phyloP scores from a whole-genome alignment of 257 asterid genomes.

The Fraxinus excelsior region DNA sequence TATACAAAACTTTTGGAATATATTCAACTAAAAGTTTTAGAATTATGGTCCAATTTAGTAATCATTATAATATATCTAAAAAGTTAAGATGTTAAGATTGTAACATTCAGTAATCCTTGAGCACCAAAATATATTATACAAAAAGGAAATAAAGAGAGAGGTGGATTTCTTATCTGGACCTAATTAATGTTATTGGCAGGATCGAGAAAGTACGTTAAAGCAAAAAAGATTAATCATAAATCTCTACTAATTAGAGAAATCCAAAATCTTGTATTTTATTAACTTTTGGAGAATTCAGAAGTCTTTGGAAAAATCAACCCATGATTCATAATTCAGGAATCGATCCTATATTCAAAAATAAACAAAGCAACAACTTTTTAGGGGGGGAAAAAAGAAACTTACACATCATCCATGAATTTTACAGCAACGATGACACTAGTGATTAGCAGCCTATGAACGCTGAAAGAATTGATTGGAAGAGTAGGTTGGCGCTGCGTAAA shows the following conservation, averaged over 20 bases:
- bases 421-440: constrained; percentile 96
- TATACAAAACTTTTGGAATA: neutral
- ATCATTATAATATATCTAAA: too few species aligned
- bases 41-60: neutral
- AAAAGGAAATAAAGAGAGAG: constrained; percentile 18
- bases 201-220: constrained; percentile 13
- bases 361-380: neutral
- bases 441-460: constrained; percentile 81
- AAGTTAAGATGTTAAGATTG: neutral
- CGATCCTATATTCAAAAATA: too few species aligned
- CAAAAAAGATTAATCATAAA: neutral
- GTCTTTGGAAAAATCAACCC: neutral
- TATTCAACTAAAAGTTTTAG: neutral
- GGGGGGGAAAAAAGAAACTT: constrained; percentile 27
- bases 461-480: constrained; percentile 75
- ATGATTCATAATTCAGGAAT: neutral
- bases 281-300: neutral
- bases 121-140: neutral
- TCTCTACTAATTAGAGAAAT: neutral
- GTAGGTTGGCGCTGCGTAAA: constrained; percentile 76
- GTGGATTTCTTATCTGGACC: constrained; percentile 28
- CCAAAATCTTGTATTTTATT: neutral
- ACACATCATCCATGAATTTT: constrained; percentile 97
- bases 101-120: constrained; percentile 44
- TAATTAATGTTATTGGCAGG: constrained; percentile 20